Evolutionary conservation across 1,284 basidiomycete species (phyloP), one percentile per base, ranked within the genome.

Genomic region (Cryptococcus sp.): DNA sequence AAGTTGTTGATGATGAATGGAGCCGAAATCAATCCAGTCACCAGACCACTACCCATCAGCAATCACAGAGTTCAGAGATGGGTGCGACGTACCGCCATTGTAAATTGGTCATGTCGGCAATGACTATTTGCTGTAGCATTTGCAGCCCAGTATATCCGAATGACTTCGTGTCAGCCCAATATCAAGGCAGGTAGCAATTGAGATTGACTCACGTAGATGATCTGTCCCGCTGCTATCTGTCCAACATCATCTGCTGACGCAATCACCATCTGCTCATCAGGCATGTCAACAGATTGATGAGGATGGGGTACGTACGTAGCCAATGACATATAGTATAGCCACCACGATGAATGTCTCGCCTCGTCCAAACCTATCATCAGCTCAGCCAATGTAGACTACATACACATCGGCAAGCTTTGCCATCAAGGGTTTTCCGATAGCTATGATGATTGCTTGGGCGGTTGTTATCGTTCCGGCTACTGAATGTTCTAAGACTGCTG

Each of bases 101-200:
- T 13, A 89, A 80, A 1, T 83, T 85, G 2, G 88, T 89, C 60
- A 86, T 84, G 66, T 91, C 88, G 18, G 87, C 87, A 51, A 86
- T 83, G 62, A 87, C 80, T 55, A 88, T 82, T 57, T 85, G 83
- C n/a, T 82, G 83, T 13, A 88, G 78, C 42, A 89, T 78, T 71
- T 88, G 86, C 21, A 88, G 76, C 14, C 85, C 84, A 54, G 79
- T 70, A 67, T 78, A 73, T 45, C 79, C 75, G 50, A 73, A 50
- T 2, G 61, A 53, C 56, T 55, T 25, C 13, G 21, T 18, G 34
- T 39, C 31, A 45, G 39, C 34, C 14, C 39, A 43, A n/a, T n/a
- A n/a, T n/a, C n/a, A n/a, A 21, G 34, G 34, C 34, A 10, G 11
- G 10, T 10, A 10, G 25, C 7, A 24, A n/a, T 19, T 22, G 23